A percentile compares a stretch with the other conserved stretches of the same genome.
Evolutionary conservation across 192 early-diverging fungal genomes (phyloP).

Genomic region (Globomyces pollinis-pini): DNA sequence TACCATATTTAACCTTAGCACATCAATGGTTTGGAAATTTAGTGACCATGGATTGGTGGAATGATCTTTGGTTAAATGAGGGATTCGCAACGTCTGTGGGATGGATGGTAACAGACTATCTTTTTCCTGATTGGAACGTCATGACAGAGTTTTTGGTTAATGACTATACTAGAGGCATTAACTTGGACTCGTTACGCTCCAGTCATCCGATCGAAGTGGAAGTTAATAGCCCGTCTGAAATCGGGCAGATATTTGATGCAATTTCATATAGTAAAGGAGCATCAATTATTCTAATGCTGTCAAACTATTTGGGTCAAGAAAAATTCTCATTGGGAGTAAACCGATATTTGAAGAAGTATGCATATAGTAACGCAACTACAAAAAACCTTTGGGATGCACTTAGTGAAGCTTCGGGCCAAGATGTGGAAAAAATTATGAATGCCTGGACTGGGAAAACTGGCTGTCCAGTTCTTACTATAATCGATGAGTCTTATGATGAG

Average conservation of each 20-base stretch:
- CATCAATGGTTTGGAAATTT: conserved; percentile 78
- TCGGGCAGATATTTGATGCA: conserved; percentile 80
- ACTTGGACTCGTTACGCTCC: conserved; percentile 63
- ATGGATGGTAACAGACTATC: conserved; percentile 64
- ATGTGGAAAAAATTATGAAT: conserved; percentile 68
- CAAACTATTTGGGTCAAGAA: conserved; percentile 26
- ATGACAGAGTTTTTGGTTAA: conserved; percentile 73
- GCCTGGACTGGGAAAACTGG: conserved; percentile 71
- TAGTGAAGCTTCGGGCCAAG: conserved; percentile 60
- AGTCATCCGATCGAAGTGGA: conserved; percentile 79
- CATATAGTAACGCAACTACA: conserved; percentile 69
- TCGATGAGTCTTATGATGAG: conserved; percentile 33
- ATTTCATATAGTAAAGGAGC: conserved; percentile 75
- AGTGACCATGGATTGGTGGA: conserved; percentile 85
- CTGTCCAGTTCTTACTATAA: conserved; percentile 56
- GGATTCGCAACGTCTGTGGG: conserved; percentile 88
- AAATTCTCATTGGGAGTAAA: conserved; percentile 11
- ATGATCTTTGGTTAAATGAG: conserved; percentile 80
- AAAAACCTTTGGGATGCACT: conserved; percentile 73
- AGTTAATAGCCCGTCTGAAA: conserved; percentile 67
- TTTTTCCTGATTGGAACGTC: conserved; percentile 81
- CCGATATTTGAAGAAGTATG: conserved; percentile 59
- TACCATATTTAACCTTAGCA: not conserved
- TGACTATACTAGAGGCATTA: conserved; percentile 60
- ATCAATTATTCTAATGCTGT: conserved; percentile 77